A percentile compares a stretch with the other conserved stretches of the same genome.
Conservation (phyloP, 202 grass and related monocot species). For the Digitaria exilis region DNA sequence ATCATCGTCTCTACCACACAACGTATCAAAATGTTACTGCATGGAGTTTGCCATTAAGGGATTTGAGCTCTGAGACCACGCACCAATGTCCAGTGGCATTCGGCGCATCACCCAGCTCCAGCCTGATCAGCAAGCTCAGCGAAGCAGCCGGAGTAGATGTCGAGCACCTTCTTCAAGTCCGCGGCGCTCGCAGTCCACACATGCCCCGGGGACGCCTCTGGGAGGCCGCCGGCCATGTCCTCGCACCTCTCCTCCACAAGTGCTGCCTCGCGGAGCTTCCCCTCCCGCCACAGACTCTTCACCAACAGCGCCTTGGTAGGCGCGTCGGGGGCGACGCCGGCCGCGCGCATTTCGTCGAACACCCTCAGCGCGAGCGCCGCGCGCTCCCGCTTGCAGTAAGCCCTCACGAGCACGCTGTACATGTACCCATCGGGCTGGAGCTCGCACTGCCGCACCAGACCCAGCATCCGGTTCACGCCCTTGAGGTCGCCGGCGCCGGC, state of each 20-base stretch:
- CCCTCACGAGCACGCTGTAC: slow-evolving; percentile 68
- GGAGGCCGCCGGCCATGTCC: slow-evolving; percentile 37
- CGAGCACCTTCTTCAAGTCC: slow-evolving; percentile 59
- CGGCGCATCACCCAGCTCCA: background rate
- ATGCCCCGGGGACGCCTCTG: slow-evolving; percentile 60
- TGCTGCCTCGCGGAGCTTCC: slow-evolving; percentile 79
- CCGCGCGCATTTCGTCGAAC: slow-evolving; percentile 75
- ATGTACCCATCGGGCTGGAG: slow-evolving; percentile 72
- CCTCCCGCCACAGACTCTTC: slow-evolving; percentile 94
- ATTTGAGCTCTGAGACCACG: background rate
- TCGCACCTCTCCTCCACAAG: slow-evolving; percentile 64
- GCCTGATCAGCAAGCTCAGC: background rate
- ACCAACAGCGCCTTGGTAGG: slow-evolving; percentile 67
- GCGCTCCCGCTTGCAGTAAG: slow-evolving; percentile 77
- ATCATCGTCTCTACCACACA: no score
- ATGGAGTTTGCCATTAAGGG: background rate
- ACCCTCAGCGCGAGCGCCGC: slow-evolving; percentile 66
- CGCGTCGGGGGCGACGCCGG: slow-evolving; percentile 53
- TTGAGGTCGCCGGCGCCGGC: slow-evolving; percentile 58
- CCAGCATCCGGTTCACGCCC: slow-evolving; percentile 81
- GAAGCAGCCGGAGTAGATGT: slow-evolving; percentile 76
- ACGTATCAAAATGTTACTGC: background rate
- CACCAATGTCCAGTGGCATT: background rate
- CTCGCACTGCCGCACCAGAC: slow-evolving; percentile 70
- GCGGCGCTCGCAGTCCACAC: slow-evolving; percentile 70